phyloP scores from a whole-genome alignment of 1,284 basidiomycete species.

The Malassezia sp. region DNA sequence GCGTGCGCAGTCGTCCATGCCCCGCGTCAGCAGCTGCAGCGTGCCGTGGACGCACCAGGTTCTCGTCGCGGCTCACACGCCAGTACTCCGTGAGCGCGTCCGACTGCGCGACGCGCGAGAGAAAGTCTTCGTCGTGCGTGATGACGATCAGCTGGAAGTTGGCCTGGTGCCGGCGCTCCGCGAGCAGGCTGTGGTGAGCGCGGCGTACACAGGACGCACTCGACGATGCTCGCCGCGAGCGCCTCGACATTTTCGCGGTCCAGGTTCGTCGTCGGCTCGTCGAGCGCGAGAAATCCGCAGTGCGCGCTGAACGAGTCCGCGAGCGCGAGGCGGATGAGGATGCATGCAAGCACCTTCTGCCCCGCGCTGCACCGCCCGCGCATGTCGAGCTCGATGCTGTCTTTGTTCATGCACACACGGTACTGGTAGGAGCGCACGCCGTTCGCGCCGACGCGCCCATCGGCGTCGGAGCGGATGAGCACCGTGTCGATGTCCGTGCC shows the following conservation, averaged over 20 bases:
- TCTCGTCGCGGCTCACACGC: conserved; percentile 34
- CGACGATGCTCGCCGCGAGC: conserved; percentile 75
- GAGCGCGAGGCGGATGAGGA: conserved; percentile 92
- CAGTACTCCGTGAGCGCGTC: conserved; percentile 41
- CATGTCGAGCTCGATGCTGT: conserved; percentile 99
- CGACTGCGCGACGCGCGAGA: conserved; percentile 31
- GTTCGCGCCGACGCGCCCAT: conserved; percentile 52
- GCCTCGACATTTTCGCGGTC: conserved; percentile 95
- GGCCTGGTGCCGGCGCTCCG: conserved; percentile 52
- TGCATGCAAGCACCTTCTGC: conserved; percentile 97
- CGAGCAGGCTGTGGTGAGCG: conserved; percentile 23
- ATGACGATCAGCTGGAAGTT: conserved; percentile 98
- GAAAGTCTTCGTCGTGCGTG: conserved; percentile 46
- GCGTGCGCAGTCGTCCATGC: no score
- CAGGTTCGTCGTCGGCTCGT: conserved; percentile 95
- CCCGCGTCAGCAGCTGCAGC: no score
- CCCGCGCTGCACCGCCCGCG: conserved; percentile 94
- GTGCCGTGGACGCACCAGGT: conserved; percentile 29
- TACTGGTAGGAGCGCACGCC: conserved; percentile 75
- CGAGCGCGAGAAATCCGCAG: conserved; percentile 90
- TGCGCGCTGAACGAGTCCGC: conserved; percentile 96
- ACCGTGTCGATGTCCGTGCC: conserved; percentile 98
- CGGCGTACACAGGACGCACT: conserved; percentile 48
- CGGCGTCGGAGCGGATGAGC: conserved; percentile 83
- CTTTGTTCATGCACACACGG: conserved; percentile 89